Evolutionary conservation across 805 yeast species (phyloP), one percentile per base, ranked within the genome.

Genomic region (Kuraishia piskuri): DNA sequence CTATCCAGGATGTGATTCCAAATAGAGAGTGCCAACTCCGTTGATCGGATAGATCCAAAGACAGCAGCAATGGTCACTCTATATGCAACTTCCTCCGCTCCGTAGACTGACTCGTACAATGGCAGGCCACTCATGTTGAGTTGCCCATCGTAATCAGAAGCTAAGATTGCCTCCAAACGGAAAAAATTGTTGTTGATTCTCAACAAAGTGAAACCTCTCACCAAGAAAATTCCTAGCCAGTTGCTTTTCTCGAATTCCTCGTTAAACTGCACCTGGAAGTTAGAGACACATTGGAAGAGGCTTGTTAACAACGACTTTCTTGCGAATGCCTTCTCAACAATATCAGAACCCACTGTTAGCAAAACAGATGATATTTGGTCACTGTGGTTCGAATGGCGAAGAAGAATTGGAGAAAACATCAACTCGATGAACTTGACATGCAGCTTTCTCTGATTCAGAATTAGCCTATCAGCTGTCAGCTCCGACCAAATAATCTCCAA

Each of bases 241-340:
- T 55, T 25, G 0, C 74, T 61, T 2, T 63, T 59, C 31, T 76
- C 77, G 56, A 82, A 78, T 1, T 56, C 56, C 0, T 55, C 58
- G 0, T 63, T 54, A 51, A 68, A 58, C 0, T 57, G 54, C 1
- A 65, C 48, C 59, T 82, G 82, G 58, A 73, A 83, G 3, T 63
- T 58, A 5, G 75, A 70, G 2, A 90, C 58, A 5, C 70, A 62
- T 24, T 64, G 65, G 9, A 86, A 72, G 10, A 90, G 63, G 0
- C 74, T 59, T 0, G 96, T 91, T 22, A 89, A 66, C 7, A 90
- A 68, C 2, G 86, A 75, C 58, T 95, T 79, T 65, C 96, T 77
- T 0, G 88, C 83, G 52, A 63, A 73, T 0, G 88, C 69, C 49
- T 77, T 74, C 1, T 61, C 58, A 25, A 84, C 68, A 2, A 84